A percentile compares a stretch with the other conserved stretches of the same genome.
phyloP scores from a whole-genome alignment of 129 eudicot species.

The Mikania micrantha region DNA sequence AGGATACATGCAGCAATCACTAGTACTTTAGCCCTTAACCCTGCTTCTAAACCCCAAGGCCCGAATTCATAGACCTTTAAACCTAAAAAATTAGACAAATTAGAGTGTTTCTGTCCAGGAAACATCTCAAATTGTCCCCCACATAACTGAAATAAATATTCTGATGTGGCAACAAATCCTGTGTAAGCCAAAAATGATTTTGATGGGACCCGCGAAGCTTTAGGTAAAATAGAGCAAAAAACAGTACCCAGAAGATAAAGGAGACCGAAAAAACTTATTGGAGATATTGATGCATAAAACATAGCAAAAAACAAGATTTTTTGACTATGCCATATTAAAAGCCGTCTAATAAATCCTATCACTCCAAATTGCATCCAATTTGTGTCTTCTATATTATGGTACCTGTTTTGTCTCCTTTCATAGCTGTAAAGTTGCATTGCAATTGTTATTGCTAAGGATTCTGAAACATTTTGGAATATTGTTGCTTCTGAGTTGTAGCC shows the following conservation, averaged over 20 bases:
- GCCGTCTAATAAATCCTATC: constrained; percentile 58
- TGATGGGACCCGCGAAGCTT: constrained; percentile 82
- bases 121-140: constrained; percentile 82
- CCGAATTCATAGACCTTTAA: constrained; percentile 60
- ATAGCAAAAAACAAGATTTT: constrained; percentile 66
- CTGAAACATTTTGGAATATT: constrained; percentile 68
- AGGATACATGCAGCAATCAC: constrained; percentile 88
- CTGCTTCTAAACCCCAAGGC: constrained; percentile 85
- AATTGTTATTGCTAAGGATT: constrained; percentile 79
- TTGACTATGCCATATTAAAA: constrained; percentile 93
- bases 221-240: constrained; percentile 68
- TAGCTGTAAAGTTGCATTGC: constrained; percentile 99
- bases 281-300: constrained; percentile 91
- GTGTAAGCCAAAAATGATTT: constrained; percentile 74
- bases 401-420: constrained; percentile 93
- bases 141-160: constrained; percentile 90
- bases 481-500: constrained; percentile 78
- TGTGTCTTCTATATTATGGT: constrained; percentile 33
- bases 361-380: constrained; percentile 54
- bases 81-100: constrained; percentile 57
- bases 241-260: constrained; percentile 84
- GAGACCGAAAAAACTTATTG: constrained; percentile 85
- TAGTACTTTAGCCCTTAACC: constrained; percentile 74
- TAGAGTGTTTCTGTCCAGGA: constrained; percentile 73
- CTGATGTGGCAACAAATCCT: constrained; percentile 61